Base-by-base conservation (phyloP, 176 grass and related monocot genomes). In the Raddia guianensis region DNA sequence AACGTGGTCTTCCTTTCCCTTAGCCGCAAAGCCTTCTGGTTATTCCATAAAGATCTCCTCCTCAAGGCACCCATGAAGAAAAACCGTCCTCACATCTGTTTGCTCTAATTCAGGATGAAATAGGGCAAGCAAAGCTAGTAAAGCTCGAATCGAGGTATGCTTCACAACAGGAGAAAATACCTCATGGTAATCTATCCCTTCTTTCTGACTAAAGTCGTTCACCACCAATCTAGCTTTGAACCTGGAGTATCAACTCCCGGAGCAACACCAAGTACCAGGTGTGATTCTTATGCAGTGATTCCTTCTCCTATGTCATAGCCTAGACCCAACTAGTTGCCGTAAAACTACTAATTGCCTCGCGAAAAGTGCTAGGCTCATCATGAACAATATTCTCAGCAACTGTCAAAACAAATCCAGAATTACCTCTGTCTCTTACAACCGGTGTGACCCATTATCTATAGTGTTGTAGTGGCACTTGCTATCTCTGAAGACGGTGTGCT, bases 181-280 rank as follows among this genome's bases (percentile, higher is more conserved):
- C 1, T 73, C 33, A n/a, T 56, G 8, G 52, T 57, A 44, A 9
- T 75, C n/a, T 59, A 47, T 14, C 6, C 19, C 56, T 57, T 43
- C 15, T 50, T 74, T 71, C 21, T 80, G 13, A 44, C 12, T 72
- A 2, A 62, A 77, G 14, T 43, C 72, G 15, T 86, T 70, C 1
- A 3, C 51, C 4, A 77, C 74, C 19, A 72, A 77, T 62, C 73
- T 69, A 58, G 73, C 63, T 49, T 85, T 78, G 52, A 52, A 74
- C 4, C 68, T 18, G 60, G 21, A 70, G 54, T 50, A 15, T 11
- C 71, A 52, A 42, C 16, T 79, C 2, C 1, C 15, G 15, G 2
- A 57, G 27, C 27, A 27, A 27, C 27, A 27, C 27, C 27, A 27
- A 27, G 27, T 27, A 27, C 27, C 27, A 27, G 27, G 27, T 27